phyloP scores from a whole-genome alignment of 2,329 filamentous ascomycete genomes.

The Ceratocystis papillata region DNA sequence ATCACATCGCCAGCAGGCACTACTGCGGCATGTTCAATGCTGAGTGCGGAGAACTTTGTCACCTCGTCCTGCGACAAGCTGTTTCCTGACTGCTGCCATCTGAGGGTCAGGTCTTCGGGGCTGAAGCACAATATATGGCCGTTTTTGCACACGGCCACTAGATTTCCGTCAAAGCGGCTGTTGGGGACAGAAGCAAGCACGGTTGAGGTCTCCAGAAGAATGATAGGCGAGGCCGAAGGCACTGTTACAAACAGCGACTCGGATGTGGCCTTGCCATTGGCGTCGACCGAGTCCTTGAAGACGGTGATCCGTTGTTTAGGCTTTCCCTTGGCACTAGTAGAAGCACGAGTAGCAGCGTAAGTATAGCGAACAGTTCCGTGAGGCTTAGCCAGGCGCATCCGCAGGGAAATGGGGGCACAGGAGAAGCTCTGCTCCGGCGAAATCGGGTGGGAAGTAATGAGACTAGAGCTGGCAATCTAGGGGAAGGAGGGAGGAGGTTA shows the following conservation, averaged over 20 bases:
- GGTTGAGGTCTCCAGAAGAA: constrained; percentile 26
- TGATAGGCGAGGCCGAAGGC: constrained; percentile 31
- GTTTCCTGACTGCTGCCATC: constrained; percentile 39
- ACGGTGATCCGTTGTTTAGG: constrained; percentile 43
- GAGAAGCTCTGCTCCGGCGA: constrained; percentile 54
- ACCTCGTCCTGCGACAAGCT: constrained; percentile 36
- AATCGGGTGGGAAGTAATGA: constrained; percentile 57
- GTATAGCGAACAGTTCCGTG: constrained; percentile 48
- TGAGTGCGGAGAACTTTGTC: constrained; percentile 31
- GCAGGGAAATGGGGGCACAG: constrained; percentile 49
- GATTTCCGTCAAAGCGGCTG: constrained; percentile 22
- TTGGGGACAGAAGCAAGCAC: constrained; percentile 14
- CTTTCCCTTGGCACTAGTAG: constrained; percentile 27
- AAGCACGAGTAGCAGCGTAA: constrained; percentile 46
- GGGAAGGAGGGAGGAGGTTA: constrained; percentile 23
- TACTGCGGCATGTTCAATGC: constrained; percentile 41
- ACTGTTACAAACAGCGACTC: constrained; percentile 39
- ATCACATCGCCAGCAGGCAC: constrained; percentile 40
- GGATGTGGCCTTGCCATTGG: constrained; percentile 43
- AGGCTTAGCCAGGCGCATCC: constrained; percentile 39
- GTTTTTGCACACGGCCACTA: constrained; percentile 49
- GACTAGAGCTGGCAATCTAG: constrained; percentile 49
- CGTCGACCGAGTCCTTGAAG: constrained; percentile 47
- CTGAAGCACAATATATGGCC: constrained; percentile 53
- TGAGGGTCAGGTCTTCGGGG: constrained; percentile 42